phyloP scores from a whole-genome alignment of 768 basidiomycete species.

The Nidularia pulvinata region DNA sequence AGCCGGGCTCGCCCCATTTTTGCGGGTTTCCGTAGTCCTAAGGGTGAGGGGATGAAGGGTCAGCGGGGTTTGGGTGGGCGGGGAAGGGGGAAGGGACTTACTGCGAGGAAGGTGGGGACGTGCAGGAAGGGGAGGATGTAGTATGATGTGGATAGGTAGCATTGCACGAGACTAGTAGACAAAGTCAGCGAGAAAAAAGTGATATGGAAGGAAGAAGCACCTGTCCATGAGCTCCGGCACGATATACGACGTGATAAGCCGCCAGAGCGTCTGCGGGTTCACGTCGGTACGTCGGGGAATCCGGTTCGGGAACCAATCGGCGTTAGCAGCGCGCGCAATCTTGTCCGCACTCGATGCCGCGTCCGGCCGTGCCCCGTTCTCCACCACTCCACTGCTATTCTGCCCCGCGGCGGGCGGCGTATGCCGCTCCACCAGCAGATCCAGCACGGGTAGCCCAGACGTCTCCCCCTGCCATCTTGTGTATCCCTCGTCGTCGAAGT shows the following conservation, averaged over 20 bases:
- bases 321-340: constrained; percentile 28
- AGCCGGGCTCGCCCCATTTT: constrained; percentile 96
- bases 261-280: constrained; percentile 89
- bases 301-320: constrained; percentile 86
- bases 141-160: constrained; percentile 90
- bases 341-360: constrained; percentile 23
- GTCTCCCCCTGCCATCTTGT: constrained; percentile 94
- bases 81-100: constrained; percentile 27
- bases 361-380: constrained; percentile 15
- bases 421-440: constrained; percentile 78
- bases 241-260: constrained; percentile 83
- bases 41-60: not conserved
- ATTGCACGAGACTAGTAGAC: constrained; percentile 66
- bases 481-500: constrained; percentile 86
- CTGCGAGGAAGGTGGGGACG: constrained; percentile 84
- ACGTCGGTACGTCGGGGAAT: constrained; percentile 72
- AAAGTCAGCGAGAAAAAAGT: constrained; percentile 6
- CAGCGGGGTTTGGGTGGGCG: not conserved
- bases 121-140: constrained; percentile 93
- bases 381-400: constrained; percentile 1
- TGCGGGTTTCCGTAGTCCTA: constrained; percentile 93
- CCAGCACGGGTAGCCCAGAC: constrained; percentile 87
- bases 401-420: constrained; percentile 15
- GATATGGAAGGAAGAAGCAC: constrained; percentile 30
- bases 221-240: constrained; percentile 93